phyloP scores from a whole-genome alignment of 129 eudicot genomes.

The Centella asiatica region DNA sequence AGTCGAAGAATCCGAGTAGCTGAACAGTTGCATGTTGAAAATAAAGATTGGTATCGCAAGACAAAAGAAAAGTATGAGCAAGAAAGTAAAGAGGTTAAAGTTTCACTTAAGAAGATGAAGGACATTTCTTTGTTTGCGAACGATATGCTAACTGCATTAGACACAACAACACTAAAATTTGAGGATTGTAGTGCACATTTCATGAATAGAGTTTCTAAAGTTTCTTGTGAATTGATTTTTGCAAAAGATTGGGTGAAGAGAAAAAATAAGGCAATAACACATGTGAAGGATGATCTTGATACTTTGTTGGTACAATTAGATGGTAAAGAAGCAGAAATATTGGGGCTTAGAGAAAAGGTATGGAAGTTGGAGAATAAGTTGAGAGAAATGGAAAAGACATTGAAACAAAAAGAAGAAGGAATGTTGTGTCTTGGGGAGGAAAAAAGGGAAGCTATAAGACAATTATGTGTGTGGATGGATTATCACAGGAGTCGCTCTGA shows the following conservation, averaged over 20 bases:
- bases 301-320: slow-evolving; percentile 34
- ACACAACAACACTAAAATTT: slow-evolving; percentile 30
- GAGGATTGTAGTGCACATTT: slow-evolving; percentile 41
- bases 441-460: slow-evolving; percentile 73
- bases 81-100: slow-evolving; percentile 32
- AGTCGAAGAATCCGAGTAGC: slow-evolving; percentile 77
- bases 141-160: slow-evolving; percentile 31
- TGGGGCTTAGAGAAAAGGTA: slow-evolving; percentile 37
- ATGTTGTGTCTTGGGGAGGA: slow-evolving; percentile 58
- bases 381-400: slow-evolving; percentile 49
- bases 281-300: slow-evolving; percentile 37
- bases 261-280: slow-evolving; percentile 32
- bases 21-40: slow-evolving; percentile 68
- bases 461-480: slow-evolving; percentile 66
- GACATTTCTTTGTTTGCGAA: slow-evolving; percentile 31
- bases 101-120: slow-evolving; percentile 28
- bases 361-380: slow-evolving; percentile 36
- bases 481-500: slow-evolving; percentile 64
- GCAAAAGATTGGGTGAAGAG: slow-evolving; percentile 54
- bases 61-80: slow-evolving; percentile 39
- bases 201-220: slow-evolving; percentile 43
- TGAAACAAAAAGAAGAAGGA: slow-evolving; percentile 50
- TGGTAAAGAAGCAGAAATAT: slow-evolving; percentile 52
- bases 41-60: slow-evolving; percentile 44
- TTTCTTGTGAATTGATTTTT: slow-evolving; percentile 50